These are phyloP conservation scores for Rugosomyces carneus DNA, from an alignment of 1,284 basidiomycete species.

Conservation along the genomic window DNA sequence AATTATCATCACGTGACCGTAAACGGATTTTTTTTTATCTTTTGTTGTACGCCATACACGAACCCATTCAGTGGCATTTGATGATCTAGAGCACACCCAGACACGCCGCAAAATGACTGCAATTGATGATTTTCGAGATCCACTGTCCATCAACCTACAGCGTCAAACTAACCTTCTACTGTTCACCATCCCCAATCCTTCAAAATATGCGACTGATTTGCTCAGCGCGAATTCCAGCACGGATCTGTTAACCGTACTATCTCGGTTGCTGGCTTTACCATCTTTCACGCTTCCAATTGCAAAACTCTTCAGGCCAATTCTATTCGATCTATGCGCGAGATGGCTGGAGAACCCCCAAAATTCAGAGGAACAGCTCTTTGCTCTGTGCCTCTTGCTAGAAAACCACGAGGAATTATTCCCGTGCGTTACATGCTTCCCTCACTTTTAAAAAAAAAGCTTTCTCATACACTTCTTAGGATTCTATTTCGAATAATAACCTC, in stretches of 20 bases:
- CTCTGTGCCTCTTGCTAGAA: slow-evolving; percentile 58
- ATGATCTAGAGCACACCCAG: neutral
- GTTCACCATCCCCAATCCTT: slow-evolving; percentile 33
- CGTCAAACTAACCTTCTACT: slow-evolving; percentile 43
- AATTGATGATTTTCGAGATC: slow-evolving; percentile 28
- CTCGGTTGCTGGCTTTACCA: slow-evolving; percentile 44
- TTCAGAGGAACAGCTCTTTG: slow-evolving; percentile 49
- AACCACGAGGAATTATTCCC: slow-evolving; percentile 71
- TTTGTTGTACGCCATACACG: neutral
- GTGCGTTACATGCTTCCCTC: slow-evolving; percentile 38
- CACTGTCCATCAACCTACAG: slow-evolving; percentile 46
- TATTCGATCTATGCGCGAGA: slow-evolving; percentile 65
- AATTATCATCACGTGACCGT: neutral
- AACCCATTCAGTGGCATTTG: too few species aligned
- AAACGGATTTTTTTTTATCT: neutral
- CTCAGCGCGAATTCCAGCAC: slow-evolving; percentile 30
- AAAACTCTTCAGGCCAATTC: slow-evolving; percentile 55
- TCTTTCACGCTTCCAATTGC: slow-evolving; percentile 53
- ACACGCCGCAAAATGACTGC: slow-evolving; percentile 12
- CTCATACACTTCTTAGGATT: slow-evolving; percentile 31
- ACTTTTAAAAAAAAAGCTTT: slow-evolving; percentile 3
- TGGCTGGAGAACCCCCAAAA: slow-evolving; percentile 53
- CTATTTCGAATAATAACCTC: slow-evolving; percentile 43
- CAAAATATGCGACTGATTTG: slow-evolving; percentile 28
- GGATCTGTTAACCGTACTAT: slow-evolving; percentile 40